These are phyloP conservation scores for Cyclocybe cylindracea DNA, from an alignment of 768 basidiomycete species.

Conservation along the genomic window DNA sequence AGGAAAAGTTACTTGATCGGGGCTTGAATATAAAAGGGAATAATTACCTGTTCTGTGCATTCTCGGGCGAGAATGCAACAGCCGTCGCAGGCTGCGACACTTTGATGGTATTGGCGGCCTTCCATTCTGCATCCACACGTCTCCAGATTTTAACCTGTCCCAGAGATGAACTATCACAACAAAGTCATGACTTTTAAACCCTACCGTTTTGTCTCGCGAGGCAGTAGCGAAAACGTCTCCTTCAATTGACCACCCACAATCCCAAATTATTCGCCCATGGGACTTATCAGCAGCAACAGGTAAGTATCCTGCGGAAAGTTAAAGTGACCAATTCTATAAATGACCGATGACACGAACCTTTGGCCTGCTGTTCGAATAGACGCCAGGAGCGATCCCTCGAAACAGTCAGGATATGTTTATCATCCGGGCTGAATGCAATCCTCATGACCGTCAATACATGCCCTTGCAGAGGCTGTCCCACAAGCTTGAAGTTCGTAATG, in stretches of 20 bases:
- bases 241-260: conserved; percentile 83
- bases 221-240: conserved; percentile 87
- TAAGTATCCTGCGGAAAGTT: conserved; percentile 50
- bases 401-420: conserved; percentile 76
- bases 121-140: conserved; percentile 51
- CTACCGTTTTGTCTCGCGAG: conserved; percentile 91
- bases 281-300: conserved; percentile 76
- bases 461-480: conserved; percentile 76
- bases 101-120: conserved; percentile 59
- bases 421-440: conserved; percentile 87
- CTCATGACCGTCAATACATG: conserved; percentile 90
- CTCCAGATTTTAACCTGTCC: conserved; percentile 85
- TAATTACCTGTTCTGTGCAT: conserved; percentile 40
- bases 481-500: conserved; percentile 63
- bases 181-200: conserved; percentile 13
- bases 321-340: background rate
- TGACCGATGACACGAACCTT: conserved; percentile 10
- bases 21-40: background rate
- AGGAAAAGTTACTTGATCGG: conserved; percentile 1
- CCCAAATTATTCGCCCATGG: conserved; percentile 94
- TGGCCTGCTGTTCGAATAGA: conserved; percentile 56
- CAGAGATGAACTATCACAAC: background rate
- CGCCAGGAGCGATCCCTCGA: conserved; percentile 94
- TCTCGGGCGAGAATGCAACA: conserved; percentile 53
- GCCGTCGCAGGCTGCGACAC: conserved; percentile 81